Percentiles rank a stretch among this genome's conserved stretches.
Conservation (phyloP, 139 green algal genomes). For the Mesotaenium endlicherianum region DNA sequence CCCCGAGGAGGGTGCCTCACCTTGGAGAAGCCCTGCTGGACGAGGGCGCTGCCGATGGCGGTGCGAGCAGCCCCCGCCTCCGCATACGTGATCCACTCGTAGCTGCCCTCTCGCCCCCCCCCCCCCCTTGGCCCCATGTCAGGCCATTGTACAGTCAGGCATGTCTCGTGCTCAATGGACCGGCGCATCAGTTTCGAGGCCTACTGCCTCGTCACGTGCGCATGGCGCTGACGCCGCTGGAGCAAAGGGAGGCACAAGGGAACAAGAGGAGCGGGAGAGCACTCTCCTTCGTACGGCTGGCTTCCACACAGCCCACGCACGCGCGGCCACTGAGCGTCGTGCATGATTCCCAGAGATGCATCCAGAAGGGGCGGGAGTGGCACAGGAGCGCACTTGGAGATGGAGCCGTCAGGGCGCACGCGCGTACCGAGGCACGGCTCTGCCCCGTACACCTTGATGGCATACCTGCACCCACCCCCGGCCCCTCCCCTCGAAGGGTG, state of each 20-base stretch:
- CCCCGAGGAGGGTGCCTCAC: constrained; percentile 7
- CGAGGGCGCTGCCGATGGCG: constrained; percentile 81
- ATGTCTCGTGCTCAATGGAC: neutral
- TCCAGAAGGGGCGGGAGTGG: too few species aligned
- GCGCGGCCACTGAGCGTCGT: too few species aligned
- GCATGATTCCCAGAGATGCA: too few species aligned
- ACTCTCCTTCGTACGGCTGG: too few species aligned
- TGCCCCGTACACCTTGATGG: constrained; percentile 64
- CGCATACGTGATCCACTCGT: constrained; percentile 68
- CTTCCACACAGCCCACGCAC: too few species aligned
- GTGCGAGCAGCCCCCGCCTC: constrained; percentile 72
- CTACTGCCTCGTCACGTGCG: neutral
- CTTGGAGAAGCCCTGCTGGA: constrained; percentile 74
- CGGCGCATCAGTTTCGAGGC: neutral
- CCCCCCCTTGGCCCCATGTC: neutral
- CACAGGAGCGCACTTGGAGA: constrained; percentile 5
- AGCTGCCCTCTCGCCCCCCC: constrained; percentile 33
- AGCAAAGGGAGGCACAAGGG: neutral
- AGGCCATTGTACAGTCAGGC: neutral
- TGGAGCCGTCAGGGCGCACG: constrained; percentile 10
- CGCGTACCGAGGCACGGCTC: constrained; percentile 57
- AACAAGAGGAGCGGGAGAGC: neutral
- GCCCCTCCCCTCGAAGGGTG: neutral
- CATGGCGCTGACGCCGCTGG: neutral
- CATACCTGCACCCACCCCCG: constrained; percentile 7